A percentile compares a stretch with the other conserved stretches of the same genome.
These are phyloP conservation scores for Starmerella etchellsii DNA, from an alignment of 805 yeast species.

Conservation along the genomic window DNA sequence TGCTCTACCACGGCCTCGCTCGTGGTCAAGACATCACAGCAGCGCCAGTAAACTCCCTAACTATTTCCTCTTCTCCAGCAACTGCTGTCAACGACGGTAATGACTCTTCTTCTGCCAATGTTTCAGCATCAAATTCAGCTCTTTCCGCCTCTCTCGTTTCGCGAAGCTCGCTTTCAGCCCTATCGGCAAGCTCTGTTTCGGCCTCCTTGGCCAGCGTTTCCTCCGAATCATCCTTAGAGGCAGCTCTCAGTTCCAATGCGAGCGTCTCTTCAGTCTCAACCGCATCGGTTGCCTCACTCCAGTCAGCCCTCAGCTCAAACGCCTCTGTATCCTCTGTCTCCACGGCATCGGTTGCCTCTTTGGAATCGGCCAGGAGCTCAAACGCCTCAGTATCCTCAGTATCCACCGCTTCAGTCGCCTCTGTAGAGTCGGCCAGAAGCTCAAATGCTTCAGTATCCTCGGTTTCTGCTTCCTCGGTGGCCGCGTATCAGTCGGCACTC, in stretches of 20 bases:
- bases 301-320: not conserved
- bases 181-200: not conserved
- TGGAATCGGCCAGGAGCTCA: not conserved
- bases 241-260: constrained; percentile 4
- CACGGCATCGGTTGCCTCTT: not conserved
- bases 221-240: not conserved
- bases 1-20: not conserved
- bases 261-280: not conserved
- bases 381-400: not conserved
- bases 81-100: too few relatives aligned
- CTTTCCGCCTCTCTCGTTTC: too few relatives aligned
- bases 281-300: not conserved
- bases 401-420: not conserved
- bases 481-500: constrained; percentile 1
- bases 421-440: not conserved
- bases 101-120: not conserved
- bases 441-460: not conserved
- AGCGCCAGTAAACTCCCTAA: too few relatives aligned
- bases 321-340: not conserved
- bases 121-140: not conserved
- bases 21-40: too few relatives aligned
- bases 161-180: not conserved
- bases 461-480: not conserved
- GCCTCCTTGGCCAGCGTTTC: not conserved
- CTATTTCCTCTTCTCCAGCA: too few relatives aligned